Conservation (phyloP, 179 eudicot genomes). For the Amaranthus tricolor region DNA sequence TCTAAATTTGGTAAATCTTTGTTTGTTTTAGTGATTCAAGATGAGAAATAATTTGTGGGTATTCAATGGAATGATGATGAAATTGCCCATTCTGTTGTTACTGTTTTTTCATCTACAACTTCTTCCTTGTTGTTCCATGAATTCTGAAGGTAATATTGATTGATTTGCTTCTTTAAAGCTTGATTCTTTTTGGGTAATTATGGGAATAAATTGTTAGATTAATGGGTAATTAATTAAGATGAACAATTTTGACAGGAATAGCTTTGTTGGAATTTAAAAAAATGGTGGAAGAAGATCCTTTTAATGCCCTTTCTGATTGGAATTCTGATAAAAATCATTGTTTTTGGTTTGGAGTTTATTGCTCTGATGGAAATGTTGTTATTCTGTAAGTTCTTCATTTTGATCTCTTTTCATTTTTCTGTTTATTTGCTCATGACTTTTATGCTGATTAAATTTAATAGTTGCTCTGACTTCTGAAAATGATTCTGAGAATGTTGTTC, state of each 20-base stretch:
- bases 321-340: constrained; percentile 26
- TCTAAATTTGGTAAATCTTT: not conserved
- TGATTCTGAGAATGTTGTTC: not conserved
- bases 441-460: no score
- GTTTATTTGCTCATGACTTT: no score
- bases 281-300: constrained; percentile 36
- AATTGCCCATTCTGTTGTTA: not conserved
- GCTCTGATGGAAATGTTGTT: constrained; percentile 34
- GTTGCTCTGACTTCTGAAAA: no score
- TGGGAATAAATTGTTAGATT: not conserved
- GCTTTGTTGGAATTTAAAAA: constrained; percentile 40
- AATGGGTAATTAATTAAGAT: not conserved
- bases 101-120: constrained; percentile 14
- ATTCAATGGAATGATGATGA: constrained; percentile 11
- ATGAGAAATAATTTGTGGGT: not conserved
- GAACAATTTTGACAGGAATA: constrained; percentile 22
- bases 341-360: constrained; percentile 41
- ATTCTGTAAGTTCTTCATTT: constrained; percentile 32
- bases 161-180: not conserved
- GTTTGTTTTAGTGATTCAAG: not conserved
- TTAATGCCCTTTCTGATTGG: constrained; percentile 39
- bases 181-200: not conserved
- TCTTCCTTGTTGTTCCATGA: constrained; percentile 18
- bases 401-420: not conserved
- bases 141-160: constrained; percentile 16